Evolutionary conservation across 352 stramenopile genomes (phyloP), one percentile per base, ranked within the genome.

Genomic region (Lagenidium giganteum): DNA sequence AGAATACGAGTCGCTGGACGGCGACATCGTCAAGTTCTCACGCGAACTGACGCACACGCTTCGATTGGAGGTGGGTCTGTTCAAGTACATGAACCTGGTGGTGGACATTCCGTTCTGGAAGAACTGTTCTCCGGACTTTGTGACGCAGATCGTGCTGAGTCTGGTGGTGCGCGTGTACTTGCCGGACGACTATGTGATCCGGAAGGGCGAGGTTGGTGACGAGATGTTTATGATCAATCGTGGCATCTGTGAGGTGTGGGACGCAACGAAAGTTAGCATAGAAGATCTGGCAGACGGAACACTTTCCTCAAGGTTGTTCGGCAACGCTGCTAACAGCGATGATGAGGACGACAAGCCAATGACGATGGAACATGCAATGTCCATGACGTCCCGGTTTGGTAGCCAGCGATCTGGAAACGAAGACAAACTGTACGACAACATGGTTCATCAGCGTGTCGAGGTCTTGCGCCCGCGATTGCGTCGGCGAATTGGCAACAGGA

Each of bases 141-240:
- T n/a, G n/a, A n/a, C n/a, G n/a, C n/a, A n/a, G n/a, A n/a, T n/a
- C n/a, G n/a, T n/a, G n/a, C n/a, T n/a, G n/a, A n/a, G n/a, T n/a
- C n/a, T n/a, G n/a, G n/a, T n/a, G n/a, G n/a, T n/a, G n/a, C n/a
- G n/a, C n/a, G n/a, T n/a, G n/a, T n/a, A n/a, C n/a, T n/a, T n/a
- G n/a, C 54, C 54, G 20, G 53, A 63, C 22, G 54, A 63, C 31
- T 63, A 59, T 30, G 40, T 63, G 34, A 47, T 63, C 33, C 25
- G 37, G 33, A 35, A 38, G n/a, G 52, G 45, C 18, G 45, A 56
- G 16, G 38, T 49, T 7, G 47, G 47, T 20, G 18, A 36, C 21
- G 47, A 63, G 20, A 53, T 58, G 47, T 58, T 63, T 38, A 52
- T 58, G 36, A 52, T 63, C 16, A 35, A 63, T 20, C 41, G 30